Conservation (phyloP, 257 asterid species). For the Solanum chmielewskii region DNA sequence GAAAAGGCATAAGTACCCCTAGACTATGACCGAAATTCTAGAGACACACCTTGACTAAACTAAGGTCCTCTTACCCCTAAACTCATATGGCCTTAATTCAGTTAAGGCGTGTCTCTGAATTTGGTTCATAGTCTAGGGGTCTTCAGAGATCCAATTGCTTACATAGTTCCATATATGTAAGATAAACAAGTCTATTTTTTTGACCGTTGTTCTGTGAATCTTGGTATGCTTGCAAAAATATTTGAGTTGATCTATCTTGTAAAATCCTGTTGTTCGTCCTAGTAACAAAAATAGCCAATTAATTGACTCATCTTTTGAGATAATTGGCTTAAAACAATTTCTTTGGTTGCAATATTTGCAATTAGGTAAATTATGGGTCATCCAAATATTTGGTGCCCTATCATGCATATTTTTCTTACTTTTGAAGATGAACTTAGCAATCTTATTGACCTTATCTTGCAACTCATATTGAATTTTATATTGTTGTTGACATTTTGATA, state of each 20-base stretch:
- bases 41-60: no score
- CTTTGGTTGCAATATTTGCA: conserved; percentile 11
- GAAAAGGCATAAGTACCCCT: no score
- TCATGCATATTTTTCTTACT: neutral
- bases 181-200: conserved; percentile 9
- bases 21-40: no score
- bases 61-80: no score
- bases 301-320: neutral
- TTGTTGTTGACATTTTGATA: neutral
- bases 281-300: conserved; percentile 11
- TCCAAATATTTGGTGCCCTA: conserved; percentile 6
- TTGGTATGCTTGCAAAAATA: conserved; percentile 5
- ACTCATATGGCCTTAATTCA: no score
- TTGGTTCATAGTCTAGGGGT: neutral
- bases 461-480: neutral
- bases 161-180: conserved; percentile 3
- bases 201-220: conserved; percentile 7
- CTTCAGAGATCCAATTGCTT: conserved; percentile 6
- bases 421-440: neutral
- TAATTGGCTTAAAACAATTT: conserved; percentile 6
- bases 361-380: neutral
- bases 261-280: conserved; percentile 3
- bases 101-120: no score
- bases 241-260: conserved; percentile 1
- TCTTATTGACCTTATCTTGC: neutral